Evolutionary conservation across 495 filamentous ascomycete genomes (phyloP).

Genomic region (Astrocystis sublimbata): DNA sequence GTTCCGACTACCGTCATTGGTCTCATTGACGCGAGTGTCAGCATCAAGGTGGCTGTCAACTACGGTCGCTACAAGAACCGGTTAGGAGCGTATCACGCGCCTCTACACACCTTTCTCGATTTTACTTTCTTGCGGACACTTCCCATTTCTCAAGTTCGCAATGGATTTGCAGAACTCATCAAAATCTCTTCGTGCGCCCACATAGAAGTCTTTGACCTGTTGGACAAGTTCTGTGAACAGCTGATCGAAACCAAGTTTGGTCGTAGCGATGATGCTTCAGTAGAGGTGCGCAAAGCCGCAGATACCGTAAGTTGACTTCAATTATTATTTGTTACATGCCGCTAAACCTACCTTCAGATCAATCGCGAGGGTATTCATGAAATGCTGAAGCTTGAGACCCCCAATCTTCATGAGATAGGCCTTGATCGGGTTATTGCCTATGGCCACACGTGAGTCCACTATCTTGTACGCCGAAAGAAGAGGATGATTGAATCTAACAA

Average conservation of each 20-base stretch:
- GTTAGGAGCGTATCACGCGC: constrained; percentile 67
- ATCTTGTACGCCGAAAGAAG: too few species aligned
- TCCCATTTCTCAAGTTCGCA: constrained; percentile 60
- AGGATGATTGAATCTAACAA: too few species aligned
- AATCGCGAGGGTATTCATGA: constrained; percentile 59
- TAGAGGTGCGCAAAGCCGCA: constrained; percentile 54
- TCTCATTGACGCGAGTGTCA: constrained; percentile 65
- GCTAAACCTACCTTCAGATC: constrained; percentile 43
- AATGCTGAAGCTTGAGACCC: constrained; percentile 65
- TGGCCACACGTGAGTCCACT: constrained; percentile 57
- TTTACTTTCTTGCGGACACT: constrained; percentile 64
- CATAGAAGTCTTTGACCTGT: constrained; percentile 56
- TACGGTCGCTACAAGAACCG: constrained; percentile 67
- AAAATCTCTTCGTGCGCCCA: constrained; percentile 68
- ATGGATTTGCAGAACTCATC: constrained; percentile 67
- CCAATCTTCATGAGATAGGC: constrained; percentile 64
- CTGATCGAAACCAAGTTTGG: constrained; percentile 60
- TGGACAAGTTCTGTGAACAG: constrained; percentile 62
- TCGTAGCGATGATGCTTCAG: constrained; percentile 47
- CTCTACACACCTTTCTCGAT: constrained; percentile 65
- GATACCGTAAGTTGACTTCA: constrained; percentile 37
- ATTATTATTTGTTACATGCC: neutral
- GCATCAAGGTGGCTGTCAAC: constrained; percentile 67
- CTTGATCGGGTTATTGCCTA: constrained; percentile 67
- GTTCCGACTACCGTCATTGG: constrained; percentile 67